Evolutionary conservation across 805 yeast species (phyloP).

Genomic region (Brettanomyces sp.): DNA sequence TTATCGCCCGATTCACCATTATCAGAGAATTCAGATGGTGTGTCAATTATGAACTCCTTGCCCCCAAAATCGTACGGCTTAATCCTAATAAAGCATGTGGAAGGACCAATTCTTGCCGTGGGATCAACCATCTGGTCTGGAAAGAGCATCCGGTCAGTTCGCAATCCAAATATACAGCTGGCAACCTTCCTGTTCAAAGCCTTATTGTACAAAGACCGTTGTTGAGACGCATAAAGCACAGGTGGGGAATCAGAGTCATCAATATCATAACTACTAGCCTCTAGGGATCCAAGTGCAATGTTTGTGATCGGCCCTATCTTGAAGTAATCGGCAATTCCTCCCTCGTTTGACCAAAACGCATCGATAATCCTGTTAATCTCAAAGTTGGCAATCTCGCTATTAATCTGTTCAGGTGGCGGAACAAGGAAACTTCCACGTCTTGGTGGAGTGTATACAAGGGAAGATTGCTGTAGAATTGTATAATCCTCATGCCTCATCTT

Average conservation of each 20-base stretch:
- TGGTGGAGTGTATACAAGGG: conserved; percentile 17
- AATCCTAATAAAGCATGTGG: conserved; percentile 19
- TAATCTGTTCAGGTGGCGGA: conserved; percentile 21
- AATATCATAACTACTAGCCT: conserved; percentile 18
- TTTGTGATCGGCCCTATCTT: conserved; percentile 12
- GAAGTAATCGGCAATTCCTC: conserved; percentile 19
- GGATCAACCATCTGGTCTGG: conserved; percentile 17
- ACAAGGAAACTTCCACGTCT: conserved; percentile 6
- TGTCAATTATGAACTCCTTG: conserved; percentile 16
- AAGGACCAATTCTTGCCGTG: conserved; percentile 15
- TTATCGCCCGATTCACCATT: conserved; percentile 6
- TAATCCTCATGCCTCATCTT: conserved; percentile 6
- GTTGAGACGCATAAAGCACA: conserved; percentile 19
- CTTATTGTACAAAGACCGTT: conserved; percentile 20
- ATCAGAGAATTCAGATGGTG: conserved; percentile 11
- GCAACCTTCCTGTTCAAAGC: conserved; percentile 17
- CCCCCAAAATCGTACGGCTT: conserved; percentile 12
- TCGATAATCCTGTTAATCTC: conserved; percentile 22
- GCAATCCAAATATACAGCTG: conserved; percentile 14
- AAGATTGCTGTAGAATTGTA: conserved; percentile 17
- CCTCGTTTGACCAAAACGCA: conserved; percentile 23
- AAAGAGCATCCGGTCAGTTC: conserved; percentile 11
- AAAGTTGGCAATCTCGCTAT: conserved; percentile 21
- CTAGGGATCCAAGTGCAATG: conserved; percentile 22
- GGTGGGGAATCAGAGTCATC: conserved; percentile 14